Conservation (phyloP, 129 eudicot genomes). For the Deinandra increscens region DNA sequence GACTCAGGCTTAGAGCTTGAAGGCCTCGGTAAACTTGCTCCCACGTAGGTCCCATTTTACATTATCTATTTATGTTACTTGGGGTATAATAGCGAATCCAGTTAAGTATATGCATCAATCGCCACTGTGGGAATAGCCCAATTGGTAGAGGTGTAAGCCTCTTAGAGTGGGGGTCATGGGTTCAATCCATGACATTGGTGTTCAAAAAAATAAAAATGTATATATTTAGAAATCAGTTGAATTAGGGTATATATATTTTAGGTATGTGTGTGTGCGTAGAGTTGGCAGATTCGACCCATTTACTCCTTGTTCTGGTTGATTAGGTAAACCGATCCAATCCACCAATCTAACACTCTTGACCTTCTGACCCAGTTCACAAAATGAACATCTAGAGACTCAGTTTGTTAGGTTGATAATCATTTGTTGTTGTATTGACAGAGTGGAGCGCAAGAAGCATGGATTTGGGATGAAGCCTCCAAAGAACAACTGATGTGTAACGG, state of each 20-base stretch:
- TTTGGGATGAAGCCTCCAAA: slow-evolving; percentile 87
- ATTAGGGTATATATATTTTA: no score
- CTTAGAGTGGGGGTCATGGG: no score
- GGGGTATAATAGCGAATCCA: background rate
- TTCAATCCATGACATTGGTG: no score
- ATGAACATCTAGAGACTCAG: slow-evolving; percentile 1
- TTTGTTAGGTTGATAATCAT: background rate
- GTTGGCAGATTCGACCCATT: no score
- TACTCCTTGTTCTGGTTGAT: background rate
- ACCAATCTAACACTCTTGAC: background rate
- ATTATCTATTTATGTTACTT: background rate
- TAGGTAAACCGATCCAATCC: background rate
- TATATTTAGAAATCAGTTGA: no score
- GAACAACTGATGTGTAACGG: slow-evolving; percentile 27
- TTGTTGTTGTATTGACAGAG: slow-evolving; percentile 42
- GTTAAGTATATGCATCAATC: background rate
- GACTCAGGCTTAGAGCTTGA: slow-evolving; percentile 88
- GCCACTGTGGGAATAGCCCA: no score
- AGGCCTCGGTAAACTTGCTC: slow-evolving; percentile 96
- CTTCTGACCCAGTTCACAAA: background rate
- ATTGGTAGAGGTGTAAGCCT: no score
- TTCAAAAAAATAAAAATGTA: no score
- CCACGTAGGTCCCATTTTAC: slow-evolving; percentile 60
- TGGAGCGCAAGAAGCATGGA: slow-evolving; percentile 87
- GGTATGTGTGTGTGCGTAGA: background rate